Evolutionary conservation across 2,329 filamentous ascomycete genomes (phyloP).

Genomic region (Blastomyces parvus): DNA sequence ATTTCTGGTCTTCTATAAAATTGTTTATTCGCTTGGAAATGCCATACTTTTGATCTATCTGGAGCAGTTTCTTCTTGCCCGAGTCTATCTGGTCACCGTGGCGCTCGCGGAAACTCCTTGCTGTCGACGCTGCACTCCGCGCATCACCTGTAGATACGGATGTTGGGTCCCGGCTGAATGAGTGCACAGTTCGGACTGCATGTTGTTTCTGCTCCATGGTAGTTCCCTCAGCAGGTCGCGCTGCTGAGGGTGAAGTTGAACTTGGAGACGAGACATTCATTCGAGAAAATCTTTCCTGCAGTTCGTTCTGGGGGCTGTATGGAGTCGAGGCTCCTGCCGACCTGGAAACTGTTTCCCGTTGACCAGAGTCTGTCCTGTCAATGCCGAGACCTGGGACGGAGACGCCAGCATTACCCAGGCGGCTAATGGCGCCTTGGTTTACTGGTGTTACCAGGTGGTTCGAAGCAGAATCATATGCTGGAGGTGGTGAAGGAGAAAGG

Average conservation of each 20-base stretch:
- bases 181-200: conserved; percentile 51
- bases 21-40: conserved; percentile 42
- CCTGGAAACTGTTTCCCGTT: conserved; percentile 22
- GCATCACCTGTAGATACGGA: conserved; percentile 53
- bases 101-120: conserved; percentile 55
- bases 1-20: conserved; percentile 35
- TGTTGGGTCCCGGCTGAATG: conserved; percentile 52
- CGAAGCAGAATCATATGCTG: conserved; percentile 38
- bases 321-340: conserved; percentile 18
- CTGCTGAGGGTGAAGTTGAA: conserved; percentile 18
- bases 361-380: conserved; percentile 33
- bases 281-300: conserved; percentile 58
- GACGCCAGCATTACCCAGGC: conserved; percentile 64
- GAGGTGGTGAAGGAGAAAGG: conserved; percentile 36
- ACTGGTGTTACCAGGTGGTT: conserved; percentile 25
- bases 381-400: conserved; percentile 73
- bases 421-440: conserved; percentile 52
- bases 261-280: conserved; percentile 36
- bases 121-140: conserved; percentile 49
- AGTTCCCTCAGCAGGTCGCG: conserved; percentile 28
- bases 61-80: conserved; percentile 49
- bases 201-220: conserved; percentile 50
- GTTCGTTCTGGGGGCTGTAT: conserved; percentile 48
- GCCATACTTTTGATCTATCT: conserved; percentile 54
- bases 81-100: conserved; percentile 59